phyloP scores from a whole-genome alignment of 441 rosid species.

The Populus hybrid region DNA sequence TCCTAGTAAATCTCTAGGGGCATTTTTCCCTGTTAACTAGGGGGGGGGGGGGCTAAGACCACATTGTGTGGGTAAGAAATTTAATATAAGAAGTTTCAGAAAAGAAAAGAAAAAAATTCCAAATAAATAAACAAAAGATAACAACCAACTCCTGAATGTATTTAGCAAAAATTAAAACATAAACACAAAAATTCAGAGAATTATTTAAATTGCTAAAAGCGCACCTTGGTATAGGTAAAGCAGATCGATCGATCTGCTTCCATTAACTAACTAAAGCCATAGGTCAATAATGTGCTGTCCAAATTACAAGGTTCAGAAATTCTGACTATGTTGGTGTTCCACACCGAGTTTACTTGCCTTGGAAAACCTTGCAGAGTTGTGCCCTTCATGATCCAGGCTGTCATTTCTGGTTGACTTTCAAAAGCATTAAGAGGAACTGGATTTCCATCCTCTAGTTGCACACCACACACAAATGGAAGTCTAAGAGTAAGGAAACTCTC shows the following conservation, averaged over 20 bases:
- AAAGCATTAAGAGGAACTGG: slow-evolving; percentile 56
- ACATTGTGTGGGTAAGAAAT: too few relatives aligned
- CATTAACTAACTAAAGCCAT: slow-evolving; percentile 13
- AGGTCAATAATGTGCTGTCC: slow-evolving; percentile 10
- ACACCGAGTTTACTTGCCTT: slow-evolving; percentile 42
- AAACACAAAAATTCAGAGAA: background rate
- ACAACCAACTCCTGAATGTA: too few relatives aligned
- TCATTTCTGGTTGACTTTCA: slow-evolving; percentile 68
- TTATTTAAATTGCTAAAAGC: slow-evolving; percentile 10
- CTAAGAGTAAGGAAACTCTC: slow-evolving; percentile 75
- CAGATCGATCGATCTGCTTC: slow-evolving; percentile 20
- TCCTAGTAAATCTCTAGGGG: too few relatives aligned
- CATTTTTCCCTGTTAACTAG: too few relatives aligned
- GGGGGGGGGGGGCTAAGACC: too few relatives aligned
- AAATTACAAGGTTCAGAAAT: slow-evolving; percentile 17
- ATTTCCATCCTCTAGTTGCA: slow-evolving; percentile 50
- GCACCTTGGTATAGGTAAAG: slow-evolving; percentile 25
- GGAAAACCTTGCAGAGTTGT: slow-evolving; percentile 56
- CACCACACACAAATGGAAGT: slow-evolving; percentile 79
- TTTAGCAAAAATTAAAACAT: background rate
- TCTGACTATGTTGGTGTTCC: slow-evolving; percentile 26
- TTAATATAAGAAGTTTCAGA: background rate
- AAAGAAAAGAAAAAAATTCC: too few relatives aligned
- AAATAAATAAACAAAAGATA: too few relatives aligned
- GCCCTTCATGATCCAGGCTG: slow-evolving; percentile 74